A percentile compares a stretch with the other conserved stretches of the same genome.
Conservation (phyloP, 2,329 filamentous ascomycete species). For the Westerdykella sp. region DNA sequence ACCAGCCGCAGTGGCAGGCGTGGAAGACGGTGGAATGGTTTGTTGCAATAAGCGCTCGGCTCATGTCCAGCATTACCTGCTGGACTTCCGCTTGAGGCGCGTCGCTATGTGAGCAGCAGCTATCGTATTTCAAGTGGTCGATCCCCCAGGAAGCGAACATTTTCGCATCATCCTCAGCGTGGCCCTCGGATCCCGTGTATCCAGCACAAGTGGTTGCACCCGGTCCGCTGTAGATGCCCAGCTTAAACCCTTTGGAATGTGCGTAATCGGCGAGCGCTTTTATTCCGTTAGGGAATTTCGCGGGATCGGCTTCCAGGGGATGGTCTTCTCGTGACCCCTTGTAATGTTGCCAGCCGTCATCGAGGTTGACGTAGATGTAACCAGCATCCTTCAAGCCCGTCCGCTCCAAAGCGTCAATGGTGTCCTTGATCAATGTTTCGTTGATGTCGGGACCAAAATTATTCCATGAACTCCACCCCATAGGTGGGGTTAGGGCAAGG, state of each 20-base stretch:
- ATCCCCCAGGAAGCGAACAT: constrained; percentile 22
- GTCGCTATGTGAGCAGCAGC: constrained; percentile 15
- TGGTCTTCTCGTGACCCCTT: constrained; percentile 18
- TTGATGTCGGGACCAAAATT: constrained; percentile 18
- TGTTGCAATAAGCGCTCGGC: constrained; percentile 11
- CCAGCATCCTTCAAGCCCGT: constrained; percentile 18
- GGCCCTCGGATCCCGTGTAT: constrained; percentile 15
- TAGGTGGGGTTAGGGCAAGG: constrained; percentile 15
- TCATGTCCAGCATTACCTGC: constrained; percentile 21
- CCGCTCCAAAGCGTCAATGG: constrained; percentile 13
- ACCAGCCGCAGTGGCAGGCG: constrained; percentile 21
- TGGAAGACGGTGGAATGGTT: constrained; percentile 19
- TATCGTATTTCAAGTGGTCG: constrained; percentile 22
- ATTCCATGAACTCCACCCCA: constrained; percentile 21
- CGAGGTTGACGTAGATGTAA: constrained; percentile 22
- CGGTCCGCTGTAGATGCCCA: constrained; percentile 38
- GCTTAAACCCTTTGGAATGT: constrained; percentile 34
- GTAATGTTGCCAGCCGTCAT: constrained; percentile 35
- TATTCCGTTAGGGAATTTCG: constrained; percentile 37
- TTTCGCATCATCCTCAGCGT: constrained; percentile 19
- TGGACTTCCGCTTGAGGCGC: constrained; percentile 16
- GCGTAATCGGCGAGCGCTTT: constrained; percentile 32
- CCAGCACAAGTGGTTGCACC: constrained; percentile 18
- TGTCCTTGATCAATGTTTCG: constrained; percentile 13
- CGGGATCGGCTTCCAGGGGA: constrained; percentile 25